Evolutionary conservation across 352 stramenopile species (phyloP), one percentile per base, ranked within the genome.

Genomic region (Pythium volutum): DNA sequence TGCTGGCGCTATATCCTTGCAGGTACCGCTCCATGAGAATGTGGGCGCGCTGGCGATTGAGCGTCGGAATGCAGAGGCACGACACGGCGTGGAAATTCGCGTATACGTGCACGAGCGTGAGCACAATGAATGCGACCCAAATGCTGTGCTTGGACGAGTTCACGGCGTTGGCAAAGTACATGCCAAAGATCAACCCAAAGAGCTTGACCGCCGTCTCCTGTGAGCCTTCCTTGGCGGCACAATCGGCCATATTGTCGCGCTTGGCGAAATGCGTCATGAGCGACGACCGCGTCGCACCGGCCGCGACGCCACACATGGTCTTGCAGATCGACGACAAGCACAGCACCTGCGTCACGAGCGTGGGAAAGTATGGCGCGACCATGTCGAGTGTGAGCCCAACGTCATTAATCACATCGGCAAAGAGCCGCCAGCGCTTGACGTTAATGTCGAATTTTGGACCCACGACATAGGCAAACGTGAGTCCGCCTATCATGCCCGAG

Each of bases 381-480:
- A 92, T 92, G 46, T 92, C 83, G 2, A 98, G 67, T 36, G 91
- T 97, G 16, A 99, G 77, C 3, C 89, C 95, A 25, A 98, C 72
- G 79, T 99, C 94, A 71, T 98, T 98, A 51, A 98, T 94, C 27
- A 98, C 81, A 80, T 99, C 96, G 14, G 96, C 96, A 69, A 98
- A 97, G 0, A 99, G 77, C 27, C 96, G 78, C 86, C 96, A 99
- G 73, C 97, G 87, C 77, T 98, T 98, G 43, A 98, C 93, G 73
- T 98, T 91, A 16, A 88, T 70, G 78, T 98, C 95, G 61, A 98
- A 98, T 42, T 96, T 85, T 0, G 80, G 76, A 1, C 79, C 87
- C 12, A 89, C 88, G 7, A 85, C 46, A 71, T 97, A 98, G n/a
- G 91, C 91, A 76, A 98, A 98, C 2, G 94, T 74, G 25, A 99